These are phyloP conservation scores for Colletotrichum lentis DNA, from an alignment of 2,329 filamentous ascomycete species.

Conservation along the genomic window DNA sequence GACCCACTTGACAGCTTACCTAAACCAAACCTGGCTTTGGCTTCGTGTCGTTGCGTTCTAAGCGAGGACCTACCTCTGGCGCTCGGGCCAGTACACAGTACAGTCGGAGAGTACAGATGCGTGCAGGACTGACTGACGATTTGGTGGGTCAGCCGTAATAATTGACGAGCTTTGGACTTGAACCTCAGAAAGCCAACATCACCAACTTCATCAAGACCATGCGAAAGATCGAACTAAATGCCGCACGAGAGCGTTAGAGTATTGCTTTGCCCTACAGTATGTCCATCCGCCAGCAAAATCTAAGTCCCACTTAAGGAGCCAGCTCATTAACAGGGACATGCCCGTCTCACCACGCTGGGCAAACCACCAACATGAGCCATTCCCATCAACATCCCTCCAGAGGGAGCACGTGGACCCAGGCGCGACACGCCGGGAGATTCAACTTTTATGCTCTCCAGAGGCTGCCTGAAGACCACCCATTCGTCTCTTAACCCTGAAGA, in stretches of 20 bases:
- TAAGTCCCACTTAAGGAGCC: constrained; percentile 12
- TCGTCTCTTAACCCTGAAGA: constrained; percentile 5
- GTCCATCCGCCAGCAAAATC: constrained; percentile 11
- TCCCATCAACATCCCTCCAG: constrained; percentile 30
- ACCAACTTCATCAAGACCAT: neutral
- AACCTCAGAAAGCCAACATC: neutral
- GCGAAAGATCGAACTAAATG: neutral
- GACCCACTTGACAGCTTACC: neutral
- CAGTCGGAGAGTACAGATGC: neutral
- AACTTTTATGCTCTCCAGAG: constrained; percentile 21
- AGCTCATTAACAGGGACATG: constrained; percentile 17
- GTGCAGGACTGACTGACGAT: neutral
- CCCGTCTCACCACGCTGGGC: constrained; percentile 22
- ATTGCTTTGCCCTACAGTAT: constrained; percentile 12
- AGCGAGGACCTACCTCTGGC: neutral
- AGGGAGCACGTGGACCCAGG: constrained; percentile 25
- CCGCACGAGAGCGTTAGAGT: neutral
- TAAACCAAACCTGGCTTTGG: neutral
- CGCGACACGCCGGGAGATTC: constrained; percentile 37
- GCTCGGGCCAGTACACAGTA: neutral
- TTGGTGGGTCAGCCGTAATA: neutral
- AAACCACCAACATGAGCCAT: constrained; percentile 16
- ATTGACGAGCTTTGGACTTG: neutral
- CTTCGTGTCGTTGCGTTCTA: neutral
- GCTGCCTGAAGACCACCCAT: neutral